Evolutionary conservation across 768 basidiomycete genomes (phyloP), one percentile per base, ranked within the genome.

Genomic region (Flagelloscypha sp.): DNA sequence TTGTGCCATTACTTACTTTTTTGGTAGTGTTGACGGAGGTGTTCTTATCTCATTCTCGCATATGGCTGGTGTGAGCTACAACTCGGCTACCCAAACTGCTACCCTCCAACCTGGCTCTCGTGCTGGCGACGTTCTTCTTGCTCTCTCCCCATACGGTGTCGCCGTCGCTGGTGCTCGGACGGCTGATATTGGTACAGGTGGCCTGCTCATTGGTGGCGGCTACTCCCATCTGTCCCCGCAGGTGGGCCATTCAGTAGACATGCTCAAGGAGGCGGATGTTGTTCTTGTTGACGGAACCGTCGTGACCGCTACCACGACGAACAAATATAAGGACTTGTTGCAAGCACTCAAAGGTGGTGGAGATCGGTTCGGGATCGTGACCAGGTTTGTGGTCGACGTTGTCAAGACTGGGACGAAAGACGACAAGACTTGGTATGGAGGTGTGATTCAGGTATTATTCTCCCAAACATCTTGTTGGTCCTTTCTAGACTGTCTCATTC

Each of bases 291-390:
- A 50, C 22, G 67, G 67, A 2, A 38, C 54, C 13, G 38, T 63
- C 3, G 61, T 70, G 7, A 67, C 65, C 6, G 65, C 63, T 1
- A 68, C 54, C 1, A 57, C 55, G 5, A 56, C 50, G 3, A 68
- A 70, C 35, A 33, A 58, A 43, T 61, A 65, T 33, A 48, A 58
- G 2, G 66, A 68, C 39, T 54, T 70, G n/a, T 66, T 70, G 49
- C 54, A 58, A 24, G 65, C 65, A 3, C 50, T 70, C 31, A 66
- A 67, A 42, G 66, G 66, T 4, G 64, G 65, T n/a, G 65, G 53
- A 3, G 66, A 62, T 48, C 55, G 65, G 8, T 65, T 67, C 41
- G 66, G 65, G 2, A 66, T 70, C 27, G 63, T 66, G 11, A 66
- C 66, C 9, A 48, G 65, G 13, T 67, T 63, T 35, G 62, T 62